These are phyloP conservation scores for Salinomyces thailandicus DNA, from an alignment of 2,329 filamentous ascomycete genomes.

Conservation along the genomic window DNA sequence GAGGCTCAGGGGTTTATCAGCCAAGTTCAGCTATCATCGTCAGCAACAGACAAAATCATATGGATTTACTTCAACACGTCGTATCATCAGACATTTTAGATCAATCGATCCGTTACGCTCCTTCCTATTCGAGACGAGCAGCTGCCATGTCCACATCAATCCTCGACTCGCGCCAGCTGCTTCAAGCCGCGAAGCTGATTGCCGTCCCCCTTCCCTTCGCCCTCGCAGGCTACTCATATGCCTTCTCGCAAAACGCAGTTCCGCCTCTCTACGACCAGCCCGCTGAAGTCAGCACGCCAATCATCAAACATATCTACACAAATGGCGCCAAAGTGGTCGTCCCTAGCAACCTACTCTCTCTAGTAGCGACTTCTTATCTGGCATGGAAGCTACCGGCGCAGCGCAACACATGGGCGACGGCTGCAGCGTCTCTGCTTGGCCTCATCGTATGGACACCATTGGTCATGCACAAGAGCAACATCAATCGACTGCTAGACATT, in stretches of 20 bases:
- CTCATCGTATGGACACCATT: conserved; percentile 4
- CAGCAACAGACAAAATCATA: no score
- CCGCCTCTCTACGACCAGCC: conserved; percentile 7
- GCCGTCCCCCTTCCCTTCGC: conserved; percentile 9
- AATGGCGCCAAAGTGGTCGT: conserved; percentile 5
- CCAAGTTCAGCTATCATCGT: no score
- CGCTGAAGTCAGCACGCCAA: conserved; percentile 4
- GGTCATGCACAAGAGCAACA: conserved; percentile 7
- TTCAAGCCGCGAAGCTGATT: conserved; percentile 7
- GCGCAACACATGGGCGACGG: conserved; percentile 3
- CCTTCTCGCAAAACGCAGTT: conserved; percentile 8
- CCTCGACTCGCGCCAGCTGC: conserved; percentile 1
- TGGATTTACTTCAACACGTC: no score
- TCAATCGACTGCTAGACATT: conserved; percentile 8
- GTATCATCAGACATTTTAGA: no score
- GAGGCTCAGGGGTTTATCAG: no score
- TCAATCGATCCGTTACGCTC: no score
- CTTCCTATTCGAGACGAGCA: no score
- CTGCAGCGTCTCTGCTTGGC: conserved; percentile 1
- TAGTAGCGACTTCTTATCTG: conserved; percentile 6
- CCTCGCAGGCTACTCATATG: conserved; percentile 7
- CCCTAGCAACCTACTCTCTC: conserved; percentile 2
- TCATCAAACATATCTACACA: conserved; percentile 4
- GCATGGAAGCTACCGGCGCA: conserved; percentile 8
- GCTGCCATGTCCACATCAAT: background rate